Evolutionary conservation across 441 rosid genomes (phyloP).

Genomic region (Raphanus hybrid): DNA sequence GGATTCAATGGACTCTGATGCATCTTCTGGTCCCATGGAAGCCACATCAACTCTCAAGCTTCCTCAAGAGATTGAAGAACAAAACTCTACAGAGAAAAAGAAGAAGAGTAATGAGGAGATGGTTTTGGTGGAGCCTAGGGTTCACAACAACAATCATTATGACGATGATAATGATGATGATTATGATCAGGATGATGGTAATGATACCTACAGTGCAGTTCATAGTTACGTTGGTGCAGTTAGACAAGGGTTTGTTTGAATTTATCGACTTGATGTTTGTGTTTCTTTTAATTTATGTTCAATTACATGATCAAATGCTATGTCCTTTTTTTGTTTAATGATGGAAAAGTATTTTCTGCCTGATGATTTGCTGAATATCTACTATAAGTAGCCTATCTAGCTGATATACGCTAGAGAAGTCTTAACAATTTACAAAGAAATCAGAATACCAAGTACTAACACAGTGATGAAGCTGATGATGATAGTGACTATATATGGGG

Average conservation of each 20-base stretch:
- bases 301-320: not conserved
- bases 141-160: slow-evolving; percentile 17
- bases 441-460: slow-evolving; percentile 12
- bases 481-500: slow-evolving; percentile 4
- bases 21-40: slow-evolving; percentile 75
- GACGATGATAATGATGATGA: slow-evolving; percentile 13
- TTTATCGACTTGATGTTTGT: not conserved
- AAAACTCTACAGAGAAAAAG: slow-evolving; percentile 23
- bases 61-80: slow-evolving; percentile 31
- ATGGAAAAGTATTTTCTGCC: not conserved
- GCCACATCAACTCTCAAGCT: slow-evolving; percentile 29
- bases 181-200: slow-evolving; percentile 30
- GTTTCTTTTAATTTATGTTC: not conserved
- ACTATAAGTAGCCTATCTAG: not conserved
- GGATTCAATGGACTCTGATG: slow-evolving; percentile 92
- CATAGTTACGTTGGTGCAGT: slow-evolving; percentile 39
- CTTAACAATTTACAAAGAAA: not conserved
- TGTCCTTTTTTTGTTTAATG: not conserved
- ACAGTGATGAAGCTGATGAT: slow-evolving; percentile 6
- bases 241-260: slow-evolving; percentile 33
- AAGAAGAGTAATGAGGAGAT: slow-evolving; percentile 31
- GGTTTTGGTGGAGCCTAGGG: slow-evolving; percentile 43
- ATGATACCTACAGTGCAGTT: slow-evolving; percentile 42
- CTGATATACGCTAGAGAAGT: not conserved
- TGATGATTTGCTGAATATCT: not conserved